These are phyloP conservation scores for Crassisporium funariophilum DNA, from an alignment of 768 basidiomycete genomes.

Conservation along the genomic window DNA sequence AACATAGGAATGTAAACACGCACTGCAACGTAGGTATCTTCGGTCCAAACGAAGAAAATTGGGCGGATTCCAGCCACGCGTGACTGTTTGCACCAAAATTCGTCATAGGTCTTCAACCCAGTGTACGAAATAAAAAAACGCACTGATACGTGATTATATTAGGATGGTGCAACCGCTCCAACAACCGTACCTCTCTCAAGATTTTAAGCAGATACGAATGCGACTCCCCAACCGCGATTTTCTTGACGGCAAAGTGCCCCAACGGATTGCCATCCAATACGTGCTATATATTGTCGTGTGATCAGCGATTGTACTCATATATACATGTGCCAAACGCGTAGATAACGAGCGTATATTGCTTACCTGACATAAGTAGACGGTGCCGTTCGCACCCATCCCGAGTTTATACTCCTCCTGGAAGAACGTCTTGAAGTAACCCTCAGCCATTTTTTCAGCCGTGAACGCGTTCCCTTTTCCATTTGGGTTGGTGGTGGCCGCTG, in stretches of 20 bases:
- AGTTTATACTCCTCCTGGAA: conserved; percentile 88
- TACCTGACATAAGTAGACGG: conserved; percentile 87
- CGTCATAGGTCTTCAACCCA: not conserved
- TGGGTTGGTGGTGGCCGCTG: conserved; percentile 13
- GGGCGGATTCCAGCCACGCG: conserved; percentile 85
- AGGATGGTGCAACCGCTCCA: conserved; percentile 86
- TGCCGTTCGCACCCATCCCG: conserved; percentile 95
- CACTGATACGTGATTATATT: conserved; percentile 94
- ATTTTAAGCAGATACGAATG: conserved; percentile 84
- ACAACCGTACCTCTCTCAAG: conserved; percentile 80
- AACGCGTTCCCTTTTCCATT: conserved; percentile 41
- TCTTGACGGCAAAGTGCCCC: conserved; percentile 94
- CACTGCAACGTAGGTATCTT: conserved; percentile 87
- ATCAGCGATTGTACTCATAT: no score
- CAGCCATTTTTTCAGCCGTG: conserved; percentile 75
- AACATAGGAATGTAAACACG: conserved; percentile 26
- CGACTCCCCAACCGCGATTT: conserved; percentile 92
- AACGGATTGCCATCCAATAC: conserved; percentile 85
- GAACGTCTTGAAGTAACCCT: conserved; percentile 92
- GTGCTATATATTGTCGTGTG: conserved; percentile 50
- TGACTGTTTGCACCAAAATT: conserved; percentile 55
- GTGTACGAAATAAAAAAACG: conserved; percentile 10
- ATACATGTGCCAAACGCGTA: no score
- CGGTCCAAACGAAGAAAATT: conserved; percentile 89
- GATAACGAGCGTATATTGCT: not conserved